Conservation (phyloP, 768 basidiomycete species). For the Nevesoporus exiguus region DNA sequence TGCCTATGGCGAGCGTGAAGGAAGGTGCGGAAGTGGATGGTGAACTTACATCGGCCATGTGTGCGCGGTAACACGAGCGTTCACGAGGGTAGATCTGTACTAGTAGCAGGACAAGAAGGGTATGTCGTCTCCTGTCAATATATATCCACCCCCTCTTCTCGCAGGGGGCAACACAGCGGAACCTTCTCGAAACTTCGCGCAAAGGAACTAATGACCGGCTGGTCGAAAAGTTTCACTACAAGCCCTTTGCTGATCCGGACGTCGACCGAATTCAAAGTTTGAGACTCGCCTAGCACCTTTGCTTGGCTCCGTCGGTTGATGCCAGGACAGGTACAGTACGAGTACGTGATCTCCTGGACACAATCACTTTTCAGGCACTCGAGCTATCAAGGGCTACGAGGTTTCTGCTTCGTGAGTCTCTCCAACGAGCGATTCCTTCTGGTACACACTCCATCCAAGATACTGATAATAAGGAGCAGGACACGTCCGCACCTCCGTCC, state of each 20-base stretch:
- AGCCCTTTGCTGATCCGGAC: too few relatives aligned
- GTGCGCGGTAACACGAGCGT: not conserved
- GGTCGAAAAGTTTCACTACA: too few relatives aligned
- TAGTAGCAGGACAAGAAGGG: too few relatives aligned
- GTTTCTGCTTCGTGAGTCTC: too few relatives aligned
- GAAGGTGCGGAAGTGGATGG: not conserved
- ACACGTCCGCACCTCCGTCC: too few relatives aligned
- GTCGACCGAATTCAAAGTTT: too few relatives aligned
- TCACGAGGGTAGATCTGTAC: too few relatives aligned
- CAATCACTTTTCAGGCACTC: too few relatives aligned
- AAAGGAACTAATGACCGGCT: not conserved
- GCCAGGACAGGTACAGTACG: not conserved
- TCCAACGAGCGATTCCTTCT: too few relatives aligned
- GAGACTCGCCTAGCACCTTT: too few relatives aligned
- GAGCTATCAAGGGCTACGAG: too few relatives aligned
- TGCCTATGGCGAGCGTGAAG: conserved; percentile 35
- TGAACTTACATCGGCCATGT: conserved; percentile 37
- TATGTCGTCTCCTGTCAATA: not conserved
- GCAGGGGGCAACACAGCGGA: conserved; percentile 15
- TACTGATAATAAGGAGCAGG: not conserved
- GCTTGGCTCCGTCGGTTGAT: not conserved
- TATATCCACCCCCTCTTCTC: conserved; percentile 16
- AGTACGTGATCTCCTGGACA: too few relatives aligned
- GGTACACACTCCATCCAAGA: not conserved
- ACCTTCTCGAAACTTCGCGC: conserved; percentile 33